Base-by-base conservation (phyloP, 352 stramenopile genomes). In the Phytophthora sojae region DNA sequence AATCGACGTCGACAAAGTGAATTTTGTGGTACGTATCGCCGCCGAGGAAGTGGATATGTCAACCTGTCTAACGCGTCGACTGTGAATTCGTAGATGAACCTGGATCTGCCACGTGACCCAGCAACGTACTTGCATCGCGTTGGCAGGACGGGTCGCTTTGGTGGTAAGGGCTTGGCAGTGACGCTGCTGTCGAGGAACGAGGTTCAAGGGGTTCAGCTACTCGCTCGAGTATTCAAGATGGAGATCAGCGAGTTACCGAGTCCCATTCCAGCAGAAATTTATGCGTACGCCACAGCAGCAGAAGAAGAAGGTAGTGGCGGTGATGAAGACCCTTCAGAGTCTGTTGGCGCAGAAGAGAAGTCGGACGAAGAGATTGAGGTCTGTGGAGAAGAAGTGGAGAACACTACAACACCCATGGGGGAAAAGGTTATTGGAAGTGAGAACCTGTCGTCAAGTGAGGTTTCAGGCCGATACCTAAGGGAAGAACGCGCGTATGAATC, bases 111-210 rank as follows among this genome's bases (percentile, higher is more conserved):
- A 5, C 71, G 79, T 14, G 88, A 95, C 32, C 86, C 86, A 19
- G 86, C 85, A 37, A 95, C 88, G 57, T 94, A 95, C 63, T 74
- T 95, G 52, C 88, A 95, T 61, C 84, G 88, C 26, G 85, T 95
- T 37, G 88, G 88, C 30, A 82, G 88, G 30, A 90, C 83, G 4
- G 88, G 88, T 2, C 86, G 88, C 51, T 95, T 94, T 70, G 88
- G 88, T 25, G 84, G 83, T 57, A 88, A 88, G 55, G 88, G 85
- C 17, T 79, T 95, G 25, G 87, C 85, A 59, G 84, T 93, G 64
- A 93, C 87, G 42, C 64, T 95, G 12, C 69, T 95, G 1, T 74
- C 70, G 1, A 61, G 54, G 4, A 67, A 68, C 44, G 83, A 93
- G 54, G 76, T 95, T 6, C 61, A 79, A 44, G 81, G 77, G 7